Base-by-base conservation (phyloP, 2,329 filamentous ascomycete genomes). In the Penicillium sp. region DNA sequence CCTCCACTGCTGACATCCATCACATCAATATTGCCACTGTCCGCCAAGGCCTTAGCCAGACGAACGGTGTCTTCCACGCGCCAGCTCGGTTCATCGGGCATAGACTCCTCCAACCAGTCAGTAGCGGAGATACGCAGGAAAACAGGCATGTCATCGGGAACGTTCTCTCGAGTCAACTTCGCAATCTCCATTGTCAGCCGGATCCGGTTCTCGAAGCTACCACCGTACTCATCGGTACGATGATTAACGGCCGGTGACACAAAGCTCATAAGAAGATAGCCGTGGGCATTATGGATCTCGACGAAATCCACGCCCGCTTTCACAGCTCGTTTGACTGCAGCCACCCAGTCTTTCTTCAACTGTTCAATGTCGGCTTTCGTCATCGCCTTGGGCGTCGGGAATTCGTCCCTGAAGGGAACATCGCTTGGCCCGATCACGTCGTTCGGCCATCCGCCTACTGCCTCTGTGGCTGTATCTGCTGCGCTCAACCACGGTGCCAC, bases 1-100 rank as follows among this genome's bases (percentile, higher is more conserved):
- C 90, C 93, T 33, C 87, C 91, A 1, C 87, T 87, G 65, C 87
- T 91, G 56, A 96, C 85, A 71, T 97, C 93, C 29, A 96, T 81
- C 16, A 96, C 78, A 71, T 97, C 93, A 44, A 96, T 83, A 7
- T 66, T 63, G 29, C 93, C 93, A 13, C 82, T 79, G 0, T 82
- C 84, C 0, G 90, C 89, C 1, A 97, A 82, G 10, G 88, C 78
- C 69, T 79, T 71, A 0, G 90, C 87, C 1, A 95, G 81, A 49
- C 79, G 78, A 29, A 85, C 79, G 0, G 85, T 87, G 54, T 93
- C 82, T 16, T 86, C 81, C 2, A 85, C 64, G 0, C 82, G 88
- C 90, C 90, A 95, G 65, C 82, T 85, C 62, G 87, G 82, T 11
- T 79, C 76, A 21, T 80, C 71, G 35, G 79, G 80, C 9, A 79